Conservation (phyloP, 805 yeast genomes). For the Wickerhamomyces sydowiorum region DNA sequence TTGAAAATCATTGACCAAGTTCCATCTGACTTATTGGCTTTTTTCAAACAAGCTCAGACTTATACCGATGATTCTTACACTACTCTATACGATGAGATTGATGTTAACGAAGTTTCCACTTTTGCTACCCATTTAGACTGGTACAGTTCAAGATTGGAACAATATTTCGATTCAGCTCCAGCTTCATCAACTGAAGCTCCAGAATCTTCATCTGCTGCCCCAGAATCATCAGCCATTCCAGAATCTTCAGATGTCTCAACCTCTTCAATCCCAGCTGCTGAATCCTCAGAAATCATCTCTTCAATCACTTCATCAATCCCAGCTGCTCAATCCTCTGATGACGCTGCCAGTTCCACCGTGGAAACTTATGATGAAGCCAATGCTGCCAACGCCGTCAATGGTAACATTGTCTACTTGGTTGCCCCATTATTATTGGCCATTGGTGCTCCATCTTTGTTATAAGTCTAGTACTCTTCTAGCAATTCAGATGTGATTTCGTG, state of each 20-base stretch:
- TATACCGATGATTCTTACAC: conserved; percentile 30
- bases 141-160: conserved; percentile 24
- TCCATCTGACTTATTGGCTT: not conserved
- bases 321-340: too few species aligned
- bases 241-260: not conserved
- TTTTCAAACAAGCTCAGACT: conserved; percentile 22
- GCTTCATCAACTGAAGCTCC: not conserved
- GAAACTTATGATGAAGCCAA: too few species aligned
- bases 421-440: too few species aligned
- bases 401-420: too few species aligned
- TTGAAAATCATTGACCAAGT: not conserved
- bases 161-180: too few species aligned
- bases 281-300: too few species aligned
- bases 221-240: not conserved
- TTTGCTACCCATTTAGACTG: conserved; percentile 27
- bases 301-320: too few species aligned
- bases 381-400: too few species aligned
- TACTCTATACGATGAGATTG: conserved; percentile 18
- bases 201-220: not conserved
- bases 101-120: not conserved
- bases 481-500: too few species aligned
- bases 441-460: too few species aligned
- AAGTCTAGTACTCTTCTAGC: too few species aligned
- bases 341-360: too few species aligned
- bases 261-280: not conserved